Percentiles rank a stretch among this genome's conserved stretches.
Evolutionary conservation across 768 basidiomycete species (phyloP).

Genomic region (Serendipita vermifera): DNA sequence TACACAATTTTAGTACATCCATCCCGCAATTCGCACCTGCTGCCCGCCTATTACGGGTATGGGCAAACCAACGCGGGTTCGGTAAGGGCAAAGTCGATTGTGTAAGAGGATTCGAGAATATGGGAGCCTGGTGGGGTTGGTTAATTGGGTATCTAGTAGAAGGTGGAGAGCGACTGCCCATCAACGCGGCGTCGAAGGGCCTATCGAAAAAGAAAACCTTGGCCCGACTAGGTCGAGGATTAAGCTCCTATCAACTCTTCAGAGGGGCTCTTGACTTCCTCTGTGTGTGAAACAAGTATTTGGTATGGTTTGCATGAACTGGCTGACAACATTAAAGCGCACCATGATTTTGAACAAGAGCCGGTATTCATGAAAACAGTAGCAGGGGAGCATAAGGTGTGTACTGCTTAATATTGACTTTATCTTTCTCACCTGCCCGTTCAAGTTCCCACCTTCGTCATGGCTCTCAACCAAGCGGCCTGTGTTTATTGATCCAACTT

Average conservation of each 20-base stretch:
- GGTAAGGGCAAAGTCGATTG: conserved; percentile 36
- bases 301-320: conserved; percentile 11
- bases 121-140: conserved; percentile 47
- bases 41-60: conserved; percentile 66
- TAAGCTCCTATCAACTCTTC: conserved; percentile 87
- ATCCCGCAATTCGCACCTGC: conserved; percentile 58
- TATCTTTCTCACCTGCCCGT: neutral
- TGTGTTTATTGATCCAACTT: conserved; percentile 67
- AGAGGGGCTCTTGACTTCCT: conserved; percentile 74
- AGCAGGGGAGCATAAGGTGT: conserved; percentile 40
- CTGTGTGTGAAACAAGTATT: conserved; percentile 33
- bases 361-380: conserved; percentile 45
- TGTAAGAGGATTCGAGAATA: conserved; percentile 56
- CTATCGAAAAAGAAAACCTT: conserved; percentile 26
- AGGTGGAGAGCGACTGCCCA: conserved; percentile 46
- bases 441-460: conserved; percentile 45
- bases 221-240: conserved; percentile 57
- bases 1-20: conserved; percentile 37
- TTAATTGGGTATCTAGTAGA: conserved; percentile 46
- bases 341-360: conserved; percentile 48
- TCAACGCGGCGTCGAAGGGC: conserved; percentile 19
- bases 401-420: conserved; percentile 15
- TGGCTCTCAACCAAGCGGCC: conserved; percentile 39
- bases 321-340: conserved; percentile 34
- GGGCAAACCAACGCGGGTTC: conserved; percentile 82